Percentiles rank a stretch among this genome's conserved stretches.
Conservation (phyloP, 2,329 filamentous ascomycete species). For the Lecanicillium sp. region DNA sequence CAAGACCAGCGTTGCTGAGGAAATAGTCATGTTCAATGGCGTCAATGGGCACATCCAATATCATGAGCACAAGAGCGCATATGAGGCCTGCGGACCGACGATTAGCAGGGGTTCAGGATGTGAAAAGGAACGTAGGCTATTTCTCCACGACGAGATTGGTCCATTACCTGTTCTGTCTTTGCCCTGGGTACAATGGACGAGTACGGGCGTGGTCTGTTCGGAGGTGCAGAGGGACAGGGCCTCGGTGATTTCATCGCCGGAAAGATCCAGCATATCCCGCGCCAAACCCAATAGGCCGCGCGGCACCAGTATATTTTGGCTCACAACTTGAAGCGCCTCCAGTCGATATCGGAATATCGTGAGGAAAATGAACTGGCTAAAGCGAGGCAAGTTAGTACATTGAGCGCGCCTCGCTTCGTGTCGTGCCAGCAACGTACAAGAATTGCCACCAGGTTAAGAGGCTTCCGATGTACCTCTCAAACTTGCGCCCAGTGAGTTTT, state of each 20-base stretch:
- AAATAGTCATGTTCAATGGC: conserved; percentile 67
- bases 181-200: conserved; percentile 83
- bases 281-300: conserved; percentile 66
- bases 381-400: too few relatives aligned
- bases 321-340: conserved; percentile 62
- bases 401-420: conserved; percentile 1
- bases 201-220: conserved; percentile 46
- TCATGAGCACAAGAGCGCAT: conserved; percentile 58
- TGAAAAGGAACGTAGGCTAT: too few relatives aligned
- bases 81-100: conserved; percentile 65
- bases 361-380: conserved; percentile 44
- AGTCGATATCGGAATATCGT: conserved; percentile 60
- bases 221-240: conserved; percentile 21
- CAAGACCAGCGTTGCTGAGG: conserved; percentile 53
- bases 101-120: background rate
- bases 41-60: conserved; percentile 46
- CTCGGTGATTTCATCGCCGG: conserved; percentile 50
- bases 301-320: conserved; percentile 61
- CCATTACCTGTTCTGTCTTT: conserved; percentile 58
- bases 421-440: conserved; percentile 34
- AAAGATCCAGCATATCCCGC: conserved; percentile 61
- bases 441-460: conserved; percentile 61
- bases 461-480: conserved; percentile 60
- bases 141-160: too few relatives aligned
- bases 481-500: conserved; percentile 65